Conservation (phyloP, 2,329 filamentous ascomycete genomes). For the Tolypocladium album region DNA sequence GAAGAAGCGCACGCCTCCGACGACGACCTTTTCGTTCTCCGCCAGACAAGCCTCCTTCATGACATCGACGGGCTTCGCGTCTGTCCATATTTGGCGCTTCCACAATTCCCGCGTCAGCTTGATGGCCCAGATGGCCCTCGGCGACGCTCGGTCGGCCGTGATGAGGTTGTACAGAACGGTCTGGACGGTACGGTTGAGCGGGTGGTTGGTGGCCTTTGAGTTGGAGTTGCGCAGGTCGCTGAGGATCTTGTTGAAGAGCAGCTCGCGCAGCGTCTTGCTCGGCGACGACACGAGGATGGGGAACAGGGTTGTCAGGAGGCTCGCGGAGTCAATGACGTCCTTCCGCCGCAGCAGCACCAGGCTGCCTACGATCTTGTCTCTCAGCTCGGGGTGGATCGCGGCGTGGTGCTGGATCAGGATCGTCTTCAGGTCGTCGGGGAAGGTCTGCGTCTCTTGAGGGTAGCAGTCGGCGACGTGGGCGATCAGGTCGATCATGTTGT, state of each 20-base stretch:
- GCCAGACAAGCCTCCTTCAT: conserved; percentile 91
- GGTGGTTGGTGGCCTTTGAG: conserved; percentile 79
- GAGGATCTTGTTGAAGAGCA: conserved; percentile 82
- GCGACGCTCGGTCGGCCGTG: conserved; percentile 71
- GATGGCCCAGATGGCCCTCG: conserved; percentile 89
- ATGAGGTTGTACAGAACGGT: conserved; percentile 88
- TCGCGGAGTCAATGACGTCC: conserved; percentile 78
- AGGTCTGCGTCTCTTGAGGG: conserved; percentile 64
- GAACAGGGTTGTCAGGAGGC: conserved; percentile 82
- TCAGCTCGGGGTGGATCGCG: conserved; percentile 68
- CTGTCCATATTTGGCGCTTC: conserved; percentile 94
- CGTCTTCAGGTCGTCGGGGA: conserved; percentile 69
- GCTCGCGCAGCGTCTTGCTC: conserved; percentile 74
- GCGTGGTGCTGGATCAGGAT: conserved; percentile 77
- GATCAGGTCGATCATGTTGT: conserved; percentile 87
- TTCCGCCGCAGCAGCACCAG: conserved; percentile 82
- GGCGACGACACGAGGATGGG: conserved; percentile 86
- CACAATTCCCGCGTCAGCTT: conserved; percentile 92
- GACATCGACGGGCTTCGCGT: conserved; percentile 89
- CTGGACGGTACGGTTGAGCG: conserved; percentile 85
- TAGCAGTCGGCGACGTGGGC: conserved; percentile 93
- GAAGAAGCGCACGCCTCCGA: conserved; percentile 86
- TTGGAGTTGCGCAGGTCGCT: conserved; percentile 85
- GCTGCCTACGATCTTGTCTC: conserved; percentile 90
- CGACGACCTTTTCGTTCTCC: conserved; percentile 86